Evolutionary conservation across 495 filamentous ascomycete genomes (phyloP), one percentile per base, ranked within the genome.

Genomic region (Penicillium lividum): DNA sequence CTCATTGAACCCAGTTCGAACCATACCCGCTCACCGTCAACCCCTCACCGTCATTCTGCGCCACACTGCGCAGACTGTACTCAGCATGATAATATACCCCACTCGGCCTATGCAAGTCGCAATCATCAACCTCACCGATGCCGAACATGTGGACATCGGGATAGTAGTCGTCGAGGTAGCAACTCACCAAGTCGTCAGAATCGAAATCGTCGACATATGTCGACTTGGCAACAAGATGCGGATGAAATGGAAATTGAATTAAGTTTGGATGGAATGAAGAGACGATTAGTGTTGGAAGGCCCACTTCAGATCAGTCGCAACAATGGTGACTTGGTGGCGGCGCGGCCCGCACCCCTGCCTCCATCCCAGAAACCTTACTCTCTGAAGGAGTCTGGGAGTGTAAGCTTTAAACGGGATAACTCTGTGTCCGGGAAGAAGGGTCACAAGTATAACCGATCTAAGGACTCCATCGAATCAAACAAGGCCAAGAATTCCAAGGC

Each of bases 281-380:
- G 62, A 15, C 48, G 46, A 9, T 58, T 66, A 11, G 51, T 66
- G 16, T 54, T 73, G 27, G 68, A 69, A 22, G 54, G 60, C 7
- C 73, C 76, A 30, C 55, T 77, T 42, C 72, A 76, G 48, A 71
- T 76, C 46, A 73, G 73, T 53, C 70, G 73, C 42, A 69, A 73
- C 11, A 68, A 70, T 53, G 71, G 72, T 50, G 73, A 73, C 33
- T 67, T 76, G 63, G 66, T 73, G 13, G 64, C 77, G 4, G 73
- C 67, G 7, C 71, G 77, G 16, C 65, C 69, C 15, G 67, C 75
- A 7, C 77, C 77, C 16, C 64, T 52, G 11, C 73, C 75, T 22
- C 75, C 76, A 31, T 58, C 53, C 18, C 54, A 51, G 54, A 67
- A 67, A 60, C 58, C 56, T 54, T 67, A 61, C 45, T 70, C 48